Percentiles rank a stretch among this genome's conserved stretches.
These are phyloP conservation scores for Echinosophora koreensis DNA, from an alignment of 306 rosid genomes.

Conservation along the genomic window DNA sequence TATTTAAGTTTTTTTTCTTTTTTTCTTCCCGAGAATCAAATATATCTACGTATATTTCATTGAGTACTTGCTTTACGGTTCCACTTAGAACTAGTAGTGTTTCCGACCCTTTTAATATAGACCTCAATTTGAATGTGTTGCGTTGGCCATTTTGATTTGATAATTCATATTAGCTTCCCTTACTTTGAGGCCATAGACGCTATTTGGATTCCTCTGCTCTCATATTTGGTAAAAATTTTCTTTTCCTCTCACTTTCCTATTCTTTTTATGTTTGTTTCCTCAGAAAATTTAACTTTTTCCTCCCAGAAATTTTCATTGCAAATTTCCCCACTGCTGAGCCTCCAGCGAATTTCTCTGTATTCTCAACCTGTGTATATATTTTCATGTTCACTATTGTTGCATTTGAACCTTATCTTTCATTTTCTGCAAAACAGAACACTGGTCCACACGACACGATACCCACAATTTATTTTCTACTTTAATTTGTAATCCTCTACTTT, in stretches of 20 bases:
- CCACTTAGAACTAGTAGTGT: too few species aligned
- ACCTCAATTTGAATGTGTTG: neutral
- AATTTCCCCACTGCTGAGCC: neutral
- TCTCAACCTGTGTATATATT: neutral
- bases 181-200: slow-evolving; percentile 38
- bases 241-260: slow-evolving; percentile 15
- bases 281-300: neutral
- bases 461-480: slow-evolving; percentile 30
- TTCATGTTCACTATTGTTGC: slow-evolving; percentile 1
- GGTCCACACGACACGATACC: slow-evolving; percentile 6
- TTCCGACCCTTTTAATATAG: neutral
- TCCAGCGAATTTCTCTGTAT: neutral
- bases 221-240: neutral
- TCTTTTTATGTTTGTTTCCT: slow-evolving; percentile 32
- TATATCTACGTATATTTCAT: too few species aligned
- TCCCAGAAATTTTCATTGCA: neutral
- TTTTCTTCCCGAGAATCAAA: too few species aligned
- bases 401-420: slow-evolving; percentile 20
- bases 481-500: slow-evolving; percentile 9
- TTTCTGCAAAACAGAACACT: slow-evolving; percentile 14
- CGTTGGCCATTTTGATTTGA: neutral
- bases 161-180: neutral
- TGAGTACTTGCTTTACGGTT: too few species aligned
- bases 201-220: slow-evolving; percentile 25
- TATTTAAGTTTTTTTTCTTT: too few species aligned